phyloP scores from a whole-genome alignment of 257 asterid genomes.

The Ballota nigra region DNA sequence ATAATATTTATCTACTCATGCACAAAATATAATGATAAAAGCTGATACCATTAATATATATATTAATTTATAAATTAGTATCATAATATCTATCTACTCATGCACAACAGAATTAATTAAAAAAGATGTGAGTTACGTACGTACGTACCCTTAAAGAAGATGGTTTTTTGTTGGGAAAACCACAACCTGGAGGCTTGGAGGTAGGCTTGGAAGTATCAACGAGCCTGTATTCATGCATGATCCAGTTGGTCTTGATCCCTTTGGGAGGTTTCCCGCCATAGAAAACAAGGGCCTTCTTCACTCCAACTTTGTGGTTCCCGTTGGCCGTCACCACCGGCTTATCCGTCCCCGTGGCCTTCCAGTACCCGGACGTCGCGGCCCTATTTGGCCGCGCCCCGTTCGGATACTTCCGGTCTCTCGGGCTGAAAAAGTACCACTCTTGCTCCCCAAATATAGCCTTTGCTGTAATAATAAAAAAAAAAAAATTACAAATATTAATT shows the following conservation, averaged over 20 bases:
- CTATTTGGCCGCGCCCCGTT: slow-evolving; percentile 57
- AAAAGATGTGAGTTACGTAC: background rate
- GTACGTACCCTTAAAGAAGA: slow-evolving; percentile 57
- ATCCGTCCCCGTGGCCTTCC: slow-evolving; percentile 68
- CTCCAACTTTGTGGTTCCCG: slow-evolving; percentile 57
- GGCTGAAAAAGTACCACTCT: slow-evolving; percentile 65
- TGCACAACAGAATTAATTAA: background rate
- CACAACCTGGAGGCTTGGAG: slow-evolving; percentile 43
- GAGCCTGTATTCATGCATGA: slow-evolving; percentile 64
- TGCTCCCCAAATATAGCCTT: slow-evolving; percentile 64
- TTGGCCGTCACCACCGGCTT: slow-evolving; percentile 57
- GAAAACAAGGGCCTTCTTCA: slow-evolving; percentile 55
- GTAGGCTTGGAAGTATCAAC: slow-evolving; percentile 36
- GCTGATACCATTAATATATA: too few species aligned
- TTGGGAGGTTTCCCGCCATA: slow-evolving; percentile 61
- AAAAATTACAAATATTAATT: too few species aligned
- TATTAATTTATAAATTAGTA: too few species aligned
- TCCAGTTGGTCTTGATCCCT: slow-evolving; percentile 58
- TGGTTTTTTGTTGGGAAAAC: slow-evolving; percentile 47
- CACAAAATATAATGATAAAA: too few species aligned
- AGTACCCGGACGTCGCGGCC: slow-evolving; percentile 59
- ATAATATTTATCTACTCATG: too few species aligned
- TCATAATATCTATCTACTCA: too few species aligned
- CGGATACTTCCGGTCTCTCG: slow-evolving; percentile 55
- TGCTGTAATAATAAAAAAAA: slow-evolving; percentile 22